Evolutionary conservation across 805 yeast genomes (phyloP).

Genomic region (Jamesozyma lodderae): DNA sequence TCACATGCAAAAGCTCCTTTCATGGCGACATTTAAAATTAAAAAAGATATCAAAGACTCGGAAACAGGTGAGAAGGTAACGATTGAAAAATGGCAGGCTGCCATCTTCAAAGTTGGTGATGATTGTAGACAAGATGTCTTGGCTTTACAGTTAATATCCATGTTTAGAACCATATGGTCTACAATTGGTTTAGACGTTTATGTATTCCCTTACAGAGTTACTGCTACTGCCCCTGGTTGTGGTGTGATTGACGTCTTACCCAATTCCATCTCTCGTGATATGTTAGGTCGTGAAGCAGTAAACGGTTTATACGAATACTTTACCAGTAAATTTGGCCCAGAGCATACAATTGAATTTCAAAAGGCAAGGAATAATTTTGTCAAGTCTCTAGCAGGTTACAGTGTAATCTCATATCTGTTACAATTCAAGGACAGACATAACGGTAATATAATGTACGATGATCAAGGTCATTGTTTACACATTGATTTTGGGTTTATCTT

Average conservation of each 20-base stretch:
- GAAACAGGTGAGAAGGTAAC: slow-evolving; percentile 35
- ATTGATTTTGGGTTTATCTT: slow-evolving; percentile 98
- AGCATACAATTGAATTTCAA: slow-evolving; percentile 80
- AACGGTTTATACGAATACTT: slow-evolving; percentile 92
- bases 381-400: slow-evolving; percentile 89
- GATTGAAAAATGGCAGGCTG: slow-evolving; percentile 78
- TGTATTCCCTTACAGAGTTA: slow-evolving; percentile 89
- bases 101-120: slow-evolving; percentile 98
- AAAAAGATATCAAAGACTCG: slow-evolving; percentile 40
- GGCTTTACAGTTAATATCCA: slow-evolving; percentile 83
- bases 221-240: slow-evolving; percentile 98
- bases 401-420: slow-evolving; percentile 78
- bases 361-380: slow-evolving; percentile 87
- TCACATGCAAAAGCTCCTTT: slow-evolving; percentile 99
- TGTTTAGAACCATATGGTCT: slow-evolving; percentile 86
- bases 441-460: slow-evolving; percentile 95
- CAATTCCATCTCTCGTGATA: slow-evolving; percentile 89
- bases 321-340: slow-evolving; percentile 90
- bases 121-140: slow-evolving; percentile 97
- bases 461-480: slow-evolving; percentile 88
- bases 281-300: slow-evolving; percentile 98
- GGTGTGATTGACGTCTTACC: slow-evolving; percentile 98
- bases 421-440: slow-evolving; percentile 97
- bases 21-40: slow-evolving; percentile 88
- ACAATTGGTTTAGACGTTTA: slow-evolving; percentile 80